phyloP scores from a whole-genome alignment of 345 rosid species.

The Corymbia maculata region DNA sequence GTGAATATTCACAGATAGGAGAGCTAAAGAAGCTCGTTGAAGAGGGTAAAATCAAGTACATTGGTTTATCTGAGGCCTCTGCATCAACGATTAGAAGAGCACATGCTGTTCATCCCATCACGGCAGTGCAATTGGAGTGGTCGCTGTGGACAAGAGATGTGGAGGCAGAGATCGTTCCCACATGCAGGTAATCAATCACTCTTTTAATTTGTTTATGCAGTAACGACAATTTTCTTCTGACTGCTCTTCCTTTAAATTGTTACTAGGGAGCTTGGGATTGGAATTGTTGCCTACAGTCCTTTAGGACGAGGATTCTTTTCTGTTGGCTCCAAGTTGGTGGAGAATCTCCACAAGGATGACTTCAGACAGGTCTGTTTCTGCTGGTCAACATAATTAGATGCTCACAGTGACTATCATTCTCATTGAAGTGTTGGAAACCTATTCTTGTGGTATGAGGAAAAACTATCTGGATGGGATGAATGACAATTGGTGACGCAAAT shows the following conservation, averaged over 20 bases:
- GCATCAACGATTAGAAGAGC: constrained; percentile 77
- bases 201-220: background rate
- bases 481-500: background rate
- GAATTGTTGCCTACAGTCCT: constrained; percentile 69
- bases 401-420: background rate
- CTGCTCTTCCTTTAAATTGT: background rate
- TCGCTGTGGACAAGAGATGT: constrained; percentile 81
- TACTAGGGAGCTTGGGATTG: constrained; percentile 65
- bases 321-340: constrained; percentile 50
- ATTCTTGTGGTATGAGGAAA: background rate
- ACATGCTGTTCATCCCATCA: constrained; percentile 73
- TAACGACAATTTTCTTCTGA: background rate
- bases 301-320: constrained; percentile 63
- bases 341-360: constrained; percentile 29
- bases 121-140: constrained; percentile 75
- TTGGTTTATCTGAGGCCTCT: constrained; percentile 72
- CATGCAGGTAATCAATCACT: constrained; percentile 8
- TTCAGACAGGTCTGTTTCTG: constrained; percentile 27
- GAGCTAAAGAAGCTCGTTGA: constrained; percentile 62
- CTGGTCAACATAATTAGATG: background rate
- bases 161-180: constrained; percentile 56
- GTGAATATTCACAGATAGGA: constrained; percentile 16
- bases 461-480: background rate
- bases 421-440: background rate
- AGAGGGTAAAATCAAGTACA: constrained; percentile 70